Evolutionary conservation across 768 basidiomycete species (phyloP).

Genomic region (Epithele typhae): DNA sequence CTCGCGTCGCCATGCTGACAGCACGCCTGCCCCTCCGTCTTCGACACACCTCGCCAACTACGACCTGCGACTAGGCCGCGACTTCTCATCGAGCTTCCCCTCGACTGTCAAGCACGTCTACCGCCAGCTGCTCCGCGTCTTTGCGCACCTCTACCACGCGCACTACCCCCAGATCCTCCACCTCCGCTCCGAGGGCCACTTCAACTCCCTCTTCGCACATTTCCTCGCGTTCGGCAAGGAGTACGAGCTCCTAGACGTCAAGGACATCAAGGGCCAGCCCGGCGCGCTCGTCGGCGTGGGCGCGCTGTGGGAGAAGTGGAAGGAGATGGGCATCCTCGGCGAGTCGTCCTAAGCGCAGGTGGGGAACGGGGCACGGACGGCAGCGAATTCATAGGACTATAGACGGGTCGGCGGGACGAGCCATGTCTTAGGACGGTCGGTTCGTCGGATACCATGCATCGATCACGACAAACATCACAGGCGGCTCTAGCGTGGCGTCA

Average conservation of each 20-base stretch:
- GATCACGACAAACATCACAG: no score
- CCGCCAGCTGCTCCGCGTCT: slow-evolving; percentile 93
- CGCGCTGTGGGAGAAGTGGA: slow-evolving; percentile 85
- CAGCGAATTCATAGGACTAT: no score
- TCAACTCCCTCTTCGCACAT: slow-evolving; percentile 97
- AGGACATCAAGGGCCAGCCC: slow-evolving; percentile 75
- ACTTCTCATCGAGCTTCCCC: slow-evolving; percentile 86
- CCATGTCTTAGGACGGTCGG: slow-evolving; percentile 12
- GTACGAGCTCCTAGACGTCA: slow-evolving; percentile 86
- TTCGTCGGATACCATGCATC: slow-evolving; percentile 19
- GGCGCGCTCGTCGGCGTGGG: slow-evolving; percentile 67
- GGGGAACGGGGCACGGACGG: neutral
- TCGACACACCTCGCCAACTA: neutral
- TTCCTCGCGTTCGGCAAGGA: slow-evolving; percentile 94
- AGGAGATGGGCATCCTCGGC: slow-evolving; percentile 76
- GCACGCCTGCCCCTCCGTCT: no score
- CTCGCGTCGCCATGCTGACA: no score
- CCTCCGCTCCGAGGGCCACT: slow-evolving; percentile 89
- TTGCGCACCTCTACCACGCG: slow-evolving; percentile 95
- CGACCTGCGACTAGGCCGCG: slow-evolving; percentile 53
- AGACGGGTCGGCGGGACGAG: slow-evolving; percentile 2
- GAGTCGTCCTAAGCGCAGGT: slow-evolving; percentile 36
- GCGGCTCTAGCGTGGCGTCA: neutral
- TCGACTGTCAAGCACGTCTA: slow-evolving; percentile 91
- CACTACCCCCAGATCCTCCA: slow-evolving; percentile 91